phyloP scores from a whole-genome alignment of 257 asterid species.

The Fraxinus excelsior region DNA sequence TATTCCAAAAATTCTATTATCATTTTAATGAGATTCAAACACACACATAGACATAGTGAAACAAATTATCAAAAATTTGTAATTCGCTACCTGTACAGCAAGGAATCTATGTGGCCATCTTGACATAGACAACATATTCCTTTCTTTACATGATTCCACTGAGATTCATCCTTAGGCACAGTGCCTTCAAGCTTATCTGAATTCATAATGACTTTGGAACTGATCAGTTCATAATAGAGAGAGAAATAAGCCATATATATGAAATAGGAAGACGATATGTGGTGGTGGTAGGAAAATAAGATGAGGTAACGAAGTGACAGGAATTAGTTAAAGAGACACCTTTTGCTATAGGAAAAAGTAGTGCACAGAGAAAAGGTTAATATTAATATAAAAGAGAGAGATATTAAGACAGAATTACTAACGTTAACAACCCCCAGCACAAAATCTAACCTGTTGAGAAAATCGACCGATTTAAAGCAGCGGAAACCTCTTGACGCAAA shows the following conservation, averaged over 20 bases:
- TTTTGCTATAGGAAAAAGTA: background rate
- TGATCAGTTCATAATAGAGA: slow-evolving; percentile 4
- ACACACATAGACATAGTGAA: too few species aligned
- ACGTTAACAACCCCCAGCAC: background rate
- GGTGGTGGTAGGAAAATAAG: background rate
- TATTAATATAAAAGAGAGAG: too few species aligned
- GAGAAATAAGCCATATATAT: background rate
- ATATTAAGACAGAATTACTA: too few species aligned
- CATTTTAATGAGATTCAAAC: too few species aligned
- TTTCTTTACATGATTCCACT: slow-evolving; percentile 60
- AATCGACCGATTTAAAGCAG: slow-evolving; percentile 65
- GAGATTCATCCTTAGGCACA: slow-evolving; percentile 38
- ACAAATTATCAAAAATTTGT: background rate
- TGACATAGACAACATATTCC: slow-evolving; percentile 76
- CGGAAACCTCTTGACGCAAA: slow-evolving; percentile 74
- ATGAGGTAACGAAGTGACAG: background rate
- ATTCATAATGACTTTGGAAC: slow-evolving; percentile 11
- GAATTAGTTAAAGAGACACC: background rate
- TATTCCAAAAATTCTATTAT: too few species aligned
- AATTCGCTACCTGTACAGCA: slow-evolving; percentile 66
- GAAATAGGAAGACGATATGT: background rate
- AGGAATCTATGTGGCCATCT: slow-evolving; percentile 56
- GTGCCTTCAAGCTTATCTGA: slow-evolving; percentile 35
- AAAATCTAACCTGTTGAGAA: slow-evolving; percentile 50
- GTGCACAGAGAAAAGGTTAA: background rate